Conservation (phyloP, 2,329 filamentous ascomycete genomes). For the Elsinoe fawcettii region DNA sequence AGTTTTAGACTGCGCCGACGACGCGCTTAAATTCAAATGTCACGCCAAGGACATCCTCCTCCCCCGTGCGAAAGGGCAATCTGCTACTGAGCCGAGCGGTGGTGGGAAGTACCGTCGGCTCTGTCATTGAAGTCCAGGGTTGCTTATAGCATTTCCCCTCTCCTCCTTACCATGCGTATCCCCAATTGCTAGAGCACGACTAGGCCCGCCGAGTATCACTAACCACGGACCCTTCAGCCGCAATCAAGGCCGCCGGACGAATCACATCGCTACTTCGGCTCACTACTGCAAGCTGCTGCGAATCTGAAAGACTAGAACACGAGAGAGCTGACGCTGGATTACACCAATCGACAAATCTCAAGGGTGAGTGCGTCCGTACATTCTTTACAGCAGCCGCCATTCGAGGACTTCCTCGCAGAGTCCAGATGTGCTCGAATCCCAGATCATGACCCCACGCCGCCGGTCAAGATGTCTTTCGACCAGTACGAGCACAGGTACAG, state of each 20-base stretch:
- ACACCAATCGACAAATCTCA: not conserved
- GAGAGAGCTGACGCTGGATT: not conserved
- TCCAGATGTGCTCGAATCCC: not conserved
- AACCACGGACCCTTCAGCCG: slow-evolving; percentile 10
- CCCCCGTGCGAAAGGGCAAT: not conserved
- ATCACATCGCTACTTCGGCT: slow-evolving; percentile 8
- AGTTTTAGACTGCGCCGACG: not conserved
- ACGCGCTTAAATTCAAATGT: not conserved
- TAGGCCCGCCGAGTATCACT: not conserved
- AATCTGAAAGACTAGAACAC: not conserved
- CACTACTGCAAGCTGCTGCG: not conserved
- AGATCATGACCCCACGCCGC: slow-evolving; percentile 8
- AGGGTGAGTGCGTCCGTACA: not conserved
- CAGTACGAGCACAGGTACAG: slow-evolving; percentile 15
- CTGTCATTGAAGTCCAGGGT: not conserved
- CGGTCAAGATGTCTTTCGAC: slow-evolving; percentile 15
- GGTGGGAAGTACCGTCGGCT: not conserved
- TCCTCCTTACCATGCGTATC: not conserved
- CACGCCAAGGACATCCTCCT: not conserved
- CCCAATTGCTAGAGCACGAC: not conserved
- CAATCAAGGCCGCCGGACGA: slow-evolving; percentile 7
- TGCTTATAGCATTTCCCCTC: not conserved
- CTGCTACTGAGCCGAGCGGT: not conserved
- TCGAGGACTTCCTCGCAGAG: not conserved
- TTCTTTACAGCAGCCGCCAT: not conserved